These are phyloP conservation scores for Candida michaelii DNA, from an alignment of 805 yeast genomes.

Conservation along the genomic window DNA sequence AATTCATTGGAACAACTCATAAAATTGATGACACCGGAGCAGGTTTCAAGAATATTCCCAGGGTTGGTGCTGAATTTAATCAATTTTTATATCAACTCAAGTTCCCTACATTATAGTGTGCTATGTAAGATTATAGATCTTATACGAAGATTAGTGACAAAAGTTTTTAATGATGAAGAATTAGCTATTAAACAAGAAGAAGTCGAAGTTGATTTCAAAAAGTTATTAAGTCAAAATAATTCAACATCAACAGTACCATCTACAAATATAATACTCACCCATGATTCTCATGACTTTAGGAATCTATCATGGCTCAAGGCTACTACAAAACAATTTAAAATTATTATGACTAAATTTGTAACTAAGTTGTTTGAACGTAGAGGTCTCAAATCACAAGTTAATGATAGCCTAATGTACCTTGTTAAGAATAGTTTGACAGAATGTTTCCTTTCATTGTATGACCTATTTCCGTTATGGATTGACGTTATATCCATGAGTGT, in stretches of 20 bases:
- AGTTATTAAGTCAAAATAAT: not conserved
- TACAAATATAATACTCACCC: not conserved
- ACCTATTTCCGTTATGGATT: constrained; percentile 26
- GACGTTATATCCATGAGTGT: constrained; percentile 26
- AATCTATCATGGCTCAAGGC: constrained; percentile 37
- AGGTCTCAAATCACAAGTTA: constrained; percentile 23
- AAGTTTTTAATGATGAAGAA: constrained; percentile 31
- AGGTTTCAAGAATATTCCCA: constrained; percentile 39
- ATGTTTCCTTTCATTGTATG: constrained; percentile 33
- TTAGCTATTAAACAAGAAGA: constrained; percentile 3
- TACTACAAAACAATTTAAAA: constrained; percentile 37
- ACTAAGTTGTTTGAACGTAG: constrained; percentile 24
- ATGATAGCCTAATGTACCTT: constrained; percentile 23
- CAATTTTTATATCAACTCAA: constrained; percentile 23
- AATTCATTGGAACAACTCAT: constrained; percentile 12
- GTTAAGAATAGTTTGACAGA: constrained; percentile 19
- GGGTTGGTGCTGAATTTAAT: constrained; percentile 37
- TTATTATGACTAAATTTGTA: constrained; percentile 32
- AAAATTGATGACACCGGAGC: constrained; percentile 26
- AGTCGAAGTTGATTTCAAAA: constrained; percentile 1
- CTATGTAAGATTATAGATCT: constrained; percentile 23
- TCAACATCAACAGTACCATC: not conserved
- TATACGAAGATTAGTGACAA: constrained; percentile 20
- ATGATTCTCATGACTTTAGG: constrained; percentile 10
- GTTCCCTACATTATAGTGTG: constrained; percentile 22